These are phyloP conservation scores for Syzygium aromaticum DNA, from an alignment of 345 rosid genomes.

Conservation along the genomic window DNA sequence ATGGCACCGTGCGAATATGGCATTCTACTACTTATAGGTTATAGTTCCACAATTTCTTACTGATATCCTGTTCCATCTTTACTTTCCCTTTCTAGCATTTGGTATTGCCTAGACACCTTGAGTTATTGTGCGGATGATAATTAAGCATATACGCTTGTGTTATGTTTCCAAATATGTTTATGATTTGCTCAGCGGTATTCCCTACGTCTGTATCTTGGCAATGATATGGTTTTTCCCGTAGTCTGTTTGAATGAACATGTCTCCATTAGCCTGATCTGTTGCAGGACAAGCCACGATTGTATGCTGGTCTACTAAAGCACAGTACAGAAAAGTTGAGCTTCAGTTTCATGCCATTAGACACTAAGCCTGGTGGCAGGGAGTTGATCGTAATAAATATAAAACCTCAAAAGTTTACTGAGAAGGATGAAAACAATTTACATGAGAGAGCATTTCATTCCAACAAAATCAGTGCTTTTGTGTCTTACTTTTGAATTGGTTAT, in stretches of 20 bases:
- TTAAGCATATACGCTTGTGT: not conserved
- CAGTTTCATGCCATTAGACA: not conserved
- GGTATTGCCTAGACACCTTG: not conserved
- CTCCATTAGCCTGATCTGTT: not conserved
- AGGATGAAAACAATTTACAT: not conserved
- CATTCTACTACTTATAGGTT: slow-evolving; percentile 79
- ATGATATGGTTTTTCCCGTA: not conserved
- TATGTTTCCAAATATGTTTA: not conserved
- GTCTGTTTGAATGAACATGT: not conserved
- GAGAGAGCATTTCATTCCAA: not conserved
- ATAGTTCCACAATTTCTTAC: not conserved
- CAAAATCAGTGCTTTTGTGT: not conserved
- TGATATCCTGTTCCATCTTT: not conserved
- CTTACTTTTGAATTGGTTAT: not conserved
- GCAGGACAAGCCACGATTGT: not conserved
- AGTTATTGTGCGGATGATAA: not conserved
- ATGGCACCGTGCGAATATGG: slow-evolving; percentile 80
- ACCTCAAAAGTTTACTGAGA: not conserved
- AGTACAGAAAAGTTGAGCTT: not conserved
- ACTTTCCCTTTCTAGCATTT: not conserved
- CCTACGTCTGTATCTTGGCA: not conserved
- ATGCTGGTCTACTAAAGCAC: not conserved
- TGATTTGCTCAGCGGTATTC: not conserved
- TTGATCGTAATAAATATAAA: not conserved
- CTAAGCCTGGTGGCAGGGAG: not conserved